Conservation (phyloP, 1,284 basidiomycete species). For the Trametes polyzona region DNA sequence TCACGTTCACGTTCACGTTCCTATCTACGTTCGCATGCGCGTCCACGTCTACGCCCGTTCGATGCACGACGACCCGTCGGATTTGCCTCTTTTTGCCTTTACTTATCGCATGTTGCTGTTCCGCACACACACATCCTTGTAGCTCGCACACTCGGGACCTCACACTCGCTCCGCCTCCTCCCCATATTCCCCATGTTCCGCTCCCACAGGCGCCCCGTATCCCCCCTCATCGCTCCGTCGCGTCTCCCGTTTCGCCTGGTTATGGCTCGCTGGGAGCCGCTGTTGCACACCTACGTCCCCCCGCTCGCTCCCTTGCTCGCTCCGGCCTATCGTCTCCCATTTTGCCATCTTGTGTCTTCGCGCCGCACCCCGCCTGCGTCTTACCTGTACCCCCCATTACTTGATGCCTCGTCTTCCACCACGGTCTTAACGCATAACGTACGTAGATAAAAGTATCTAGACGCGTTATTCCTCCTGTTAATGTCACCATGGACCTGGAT, state of each 20-base stretch:
- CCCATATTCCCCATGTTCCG: background rate
- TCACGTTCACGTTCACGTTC: background rate
- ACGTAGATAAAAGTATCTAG: constrained; percentile 19
- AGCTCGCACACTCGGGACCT: too few relatives aligned
- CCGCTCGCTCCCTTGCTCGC: too few relatives aligned
- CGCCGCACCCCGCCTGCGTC: too few relatives aligned
- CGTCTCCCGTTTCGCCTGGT: too few relatives aligned
- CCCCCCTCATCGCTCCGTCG: background rate
- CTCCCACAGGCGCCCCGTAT: background rate
- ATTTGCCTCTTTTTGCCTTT: background rate
- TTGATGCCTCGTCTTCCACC: background rate
- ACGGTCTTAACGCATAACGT: constrained; percentile 3
- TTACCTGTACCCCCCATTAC: background rate
- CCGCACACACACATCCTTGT: background rate
- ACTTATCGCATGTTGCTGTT: background rate
- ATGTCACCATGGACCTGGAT: constrained; percentile 5
- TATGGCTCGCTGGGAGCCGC: too few relatives aligned
- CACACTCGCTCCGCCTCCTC: too few relatives aligned
- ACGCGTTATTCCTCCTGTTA: constrained; percentile 8
- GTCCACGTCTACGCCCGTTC: too few relatives aligned
- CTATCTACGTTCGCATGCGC: too few relatives aligned
- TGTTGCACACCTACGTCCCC: too few relatives aligned
- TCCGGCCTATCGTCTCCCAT: background rate
- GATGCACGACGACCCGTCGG: too few relatives aligned
- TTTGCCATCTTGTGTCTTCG: too few relatives aligned